Conservation (phyloP, 2,329 filamentous ascomycete genomes). For the Trichoderma asperellum region DNA sequence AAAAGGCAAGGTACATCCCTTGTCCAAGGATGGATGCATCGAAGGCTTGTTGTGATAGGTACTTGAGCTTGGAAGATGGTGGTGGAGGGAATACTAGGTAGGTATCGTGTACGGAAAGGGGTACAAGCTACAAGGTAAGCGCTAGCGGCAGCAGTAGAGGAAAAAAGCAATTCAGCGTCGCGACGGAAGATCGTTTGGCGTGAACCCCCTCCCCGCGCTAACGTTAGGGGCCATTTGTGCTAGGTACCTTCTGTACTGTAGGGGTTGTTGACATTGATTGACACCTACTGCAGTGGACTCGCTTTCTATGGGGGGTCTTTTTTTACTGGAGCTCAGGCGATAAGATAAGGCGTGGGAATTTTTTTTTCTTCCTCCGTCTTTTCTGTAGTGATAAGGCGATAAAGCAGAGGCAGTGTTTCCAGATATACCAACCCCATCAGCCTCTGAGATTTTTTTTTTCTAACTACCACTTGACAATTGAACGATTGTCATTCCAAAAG, state of each 20-base stretch:
- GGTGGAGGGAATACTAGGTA: neutral
- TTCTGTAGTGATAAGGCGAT: slow-evolving; percentile 22
- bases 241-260: neutral
- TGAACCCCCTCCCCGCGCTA: neutral
- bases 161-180: neutral
- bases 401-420: neutral
- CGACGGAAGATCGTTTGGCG: neutral
- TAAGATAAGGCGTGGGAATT: slow-evolving; percentile 25
- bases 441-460: neutral
- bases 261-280: neutral
- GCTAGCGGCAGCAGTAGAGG: neutral
- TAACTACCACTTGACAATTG: neutral
- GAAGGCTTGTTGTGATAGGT: neutral
- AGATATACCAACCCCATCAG: neutral
- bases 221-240: neutral
- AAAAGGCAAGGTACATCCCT: slow-evolving; percentile 2
- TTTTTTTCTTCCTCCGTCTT: slow-evolving; percentile 8
- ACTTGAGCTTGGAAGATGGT: neutral
- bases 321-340: slow-evolving; percentile 12
- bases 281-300: neutral
- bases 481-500: neutral
- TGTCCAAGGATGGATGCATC: slow-evolving; percentile 22
- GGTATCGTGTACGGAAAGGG: slow-evolving; percentile 25
- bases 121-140: slow-evolving; percentile 18
- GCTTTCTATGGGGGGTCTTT: neutral